A percentile compares a stretch with the other conserved stretches of the same genome.
phyloP scores from a whole-genome alignment of 2,329 filamentous ascomycete genomes.

The Arthrocladium fulminans region DNA sequence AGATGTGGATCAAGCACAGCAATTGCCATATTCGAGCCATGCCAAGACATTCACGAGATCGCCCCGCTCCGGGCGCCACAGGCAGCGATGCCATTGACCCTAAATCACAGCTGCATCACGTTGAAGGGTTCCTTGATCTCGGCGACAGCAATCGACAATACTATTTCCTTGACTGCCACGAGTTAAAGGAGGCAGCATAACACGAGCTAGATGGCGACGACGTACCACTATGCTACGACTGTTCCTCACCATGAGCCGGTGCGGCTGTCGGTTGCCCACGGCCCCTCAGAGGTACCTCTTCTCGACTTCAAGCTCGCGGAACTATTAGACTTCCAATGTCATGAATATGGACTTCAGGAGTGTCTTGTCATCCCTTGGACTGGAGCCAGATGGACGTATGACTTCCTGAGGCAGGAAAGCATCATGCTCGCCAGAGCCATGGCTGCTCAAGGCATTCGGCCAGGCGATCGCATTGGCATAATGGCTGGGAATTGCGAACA shows the following conservation, averaged over 20 bases:
- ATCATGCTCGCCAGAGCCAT: slow-evolving; percentile 56
- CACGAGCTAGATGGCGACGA: not conserved
- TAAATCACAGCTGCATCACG: no score
- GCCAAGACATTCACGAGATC: no score
- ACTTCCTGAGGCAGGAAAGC: slow-evolving; percentile 54
- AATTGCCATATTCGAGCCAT: no score
- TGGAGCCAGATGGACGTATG: slow-evolving; percentile 63
- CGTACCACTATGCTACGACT: not conserved
- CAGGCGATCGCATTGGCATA: slow-evolving; percentile 63
- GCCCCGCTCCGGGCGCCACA: no score
- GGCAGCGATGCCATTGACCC: no score
- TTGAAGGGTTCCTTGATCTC: no score
- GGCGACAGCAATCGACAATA: no score
- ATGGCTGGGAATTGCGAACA: slow-evolving; percentile 58
- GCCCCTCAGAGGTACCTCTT: slow-evolving; percentile 59
- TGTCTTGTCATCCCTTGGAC: slow-evolving; percentile 70
- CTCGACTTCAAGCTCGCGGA: slow-evolving; percentile 64
- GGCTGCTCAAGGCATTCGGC: slow-evolving; percentile 55
- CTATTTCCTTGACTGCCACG: no score
- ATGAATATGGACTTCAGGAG: slow-evolving; percentile 56
- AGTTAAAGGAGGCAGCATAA: no score
- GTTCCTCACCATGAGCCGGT: not conserved
- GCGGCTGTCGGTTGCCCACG: slow-evolving; percentile 52
- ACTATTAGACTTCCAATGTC: slow-evolving; percentile 61
- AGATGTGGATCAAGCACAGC: no score